Evolutionary conservation across 495 filamentous ascomycete genomes (phyloP), one percentile per base, ranked within the genome.

Genomic region (Rhypophila decipiens): DNA sequence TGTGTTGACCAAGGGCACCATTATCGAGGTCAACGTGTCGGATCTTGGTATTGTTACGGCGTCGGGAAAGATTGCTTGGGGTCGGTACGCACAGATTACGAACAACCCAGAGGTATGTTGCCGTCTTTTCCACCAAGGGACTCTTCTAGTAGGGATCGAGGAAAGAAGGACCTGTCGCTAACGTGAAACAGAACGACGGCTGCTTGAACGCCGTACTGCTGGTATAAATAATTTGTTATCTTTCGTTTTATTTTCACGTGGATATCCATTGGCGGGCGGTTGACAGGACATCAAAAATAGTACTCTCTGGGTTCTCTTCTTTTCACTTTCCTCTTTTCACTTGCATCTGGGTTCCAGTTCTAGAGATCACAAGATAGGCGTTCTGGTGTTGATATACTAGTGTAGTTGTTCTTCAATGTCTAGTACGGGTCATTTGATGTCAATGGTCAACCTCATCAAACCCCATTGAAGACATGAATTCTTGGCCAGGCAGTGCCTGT

Each of bases 1-100:
- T 49, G 93, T 97, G 5, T 61, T 98, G 55, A 95, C 88, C 23
- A 93, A 90, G 71, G 93, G 93, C 42, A 96, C 93, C 9, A 86
- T 96, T 48, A 79, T 95, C 55, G 93, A 98, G 70, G 90, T 96
- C 55, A 97, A 99, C 66, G 90, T 96, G 13, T 86, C 80, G 48
- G 93, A 97, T 64, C 68, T 99, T 44, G 93, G 93, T 43, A 74
- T 97, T 59, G 90, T 95, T 19, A 98, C 93, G 11, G 85, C 90
- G 5, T 83, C 82, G 38, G 94, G 93, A 40, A 96, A 96, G 76
- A 85, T 95, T 22, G 86, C 90, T 5, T 96, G 89, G 90, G 63
- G 63, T 31, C 56, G 86, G 61, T 94, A 86, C 74, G 90, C 88
- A 13, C 88, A 91, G 71, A 56, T 66, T 36, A 66, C 63, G 15